Evolutionary conservation across 2,329 filamentous ascomycete genomes (phyloP).

Genomic region (Hymenoscyphus fraxineus): DNA sequence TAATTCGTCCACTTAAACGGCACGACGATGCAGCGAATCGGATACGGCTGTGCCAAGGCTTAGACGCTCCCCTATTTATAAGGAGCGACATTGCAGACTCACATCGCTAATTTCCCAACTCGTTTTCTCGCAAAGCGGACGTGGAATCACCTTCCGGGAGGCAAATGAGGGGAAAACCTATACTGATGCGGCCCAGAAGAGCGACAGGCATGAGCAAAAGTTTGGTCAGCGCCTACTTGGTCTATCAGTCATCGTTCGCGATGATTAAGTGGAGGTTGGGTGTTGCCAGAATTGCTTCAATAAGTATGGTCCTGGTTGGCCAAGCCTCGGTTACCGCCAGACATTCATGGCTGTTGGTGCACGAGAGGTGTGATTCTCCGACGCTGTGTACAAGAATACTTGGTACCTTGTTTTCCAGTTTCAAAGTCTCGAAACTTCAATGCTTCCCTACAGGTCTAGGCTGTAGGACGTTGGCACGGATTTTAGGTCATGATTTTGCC

Average conservation of each 20-base stretch:
- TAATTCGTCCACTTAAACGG: constrained; percentile 1
- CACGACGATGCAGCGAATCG: constrained; percentile 10
- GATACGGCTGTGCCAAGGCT: constrained; percentile 5
- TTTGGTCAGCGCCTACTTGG: neutral
- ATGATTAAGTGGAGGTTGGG: neutral
- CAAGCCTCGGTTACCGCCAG: neutral
- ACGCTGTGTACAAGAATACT: neutral
- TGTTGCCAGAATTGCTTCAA: neutral
- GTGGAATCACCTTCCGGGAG: neutral
- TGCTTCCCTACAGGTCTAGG: neutral
- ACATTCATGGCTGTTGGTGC: neutral
- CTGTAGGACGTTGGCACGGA: constrained; percentile 17
- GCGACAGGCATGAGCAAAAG: neutral
- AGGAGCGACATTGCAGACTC: neutral
- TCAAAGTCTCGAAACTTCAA: neutral
- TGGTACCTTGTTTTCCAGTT: neutral
- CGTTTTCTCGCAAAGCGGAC: neutral
- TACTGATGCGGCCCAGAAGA: neutral
- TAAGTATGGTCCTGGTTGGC: neutral
- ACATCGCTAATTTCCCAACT: neutral
- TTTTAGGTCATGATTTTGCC: constrained; percentile 10
- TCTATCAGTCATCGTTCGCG: neutral
- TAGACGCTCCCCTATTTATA: neutral
- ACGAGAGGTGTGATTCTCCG: neutral
- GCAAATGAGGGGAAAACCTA: neutral